phyloP scores from a whole-genome alignment of 2,329 filamentous ascomycete species.

The Bipolaris oryzae region DNA sequence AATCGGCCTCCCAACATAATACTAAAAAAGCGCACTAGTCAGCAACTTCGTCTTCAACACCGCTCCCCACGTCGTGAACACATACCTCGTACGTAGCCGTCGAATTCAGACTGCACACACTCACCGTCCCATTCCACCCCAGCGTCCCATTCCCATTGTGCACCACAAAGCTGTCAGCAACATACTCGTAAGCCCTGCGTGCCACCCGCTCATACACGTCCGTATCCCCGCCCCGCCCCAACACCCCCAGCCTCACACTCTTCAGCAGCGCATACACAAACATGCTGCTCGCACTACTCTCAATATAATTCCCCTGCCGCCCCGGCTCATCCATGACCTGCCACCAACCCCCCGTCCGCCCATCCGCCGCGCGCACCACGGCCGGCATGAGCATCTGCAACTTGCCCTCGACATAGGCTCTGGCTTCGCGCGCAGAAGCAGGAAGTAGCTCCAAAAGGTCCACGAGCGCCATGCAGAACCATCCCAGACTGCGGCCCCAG shows the following conservation, averaged over 20 bases:
- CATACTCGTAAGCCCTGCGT: conserved; percentile 47
- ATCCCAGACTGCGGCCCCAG: conserved; percentile 62
- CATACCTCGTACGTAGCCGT: conserved; percentile 34
- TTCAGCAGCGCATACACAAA: conserved; percentile 61
- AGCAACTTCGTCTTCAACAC: neutral
- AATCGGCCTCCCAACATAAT: conserved; percentile 52
- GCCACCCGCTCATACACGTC: conserved; percentile 28
- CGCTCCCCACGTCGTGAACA: neutral
- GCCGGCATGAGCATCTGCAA: conserved; percentile 31
- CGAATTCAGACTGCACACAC: conserved; percentile 34
- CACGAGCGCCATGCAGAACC: conserved; percentile 61
- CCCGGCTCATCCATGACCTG: conserved; percentile 60
- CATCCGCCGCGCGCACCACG: conserved; percentile 43
- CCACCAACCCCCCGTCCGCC: conserved; percentile 59
- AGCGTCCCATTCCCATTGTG: conserved; percentile 29
- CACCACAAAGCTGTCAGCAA: conserved; percentile 29
- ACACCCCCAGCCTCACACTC: conserved; percentile 51
- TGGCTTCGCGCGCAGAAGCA: neutral
- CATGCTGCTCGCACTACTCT: conserved; percentile 64
- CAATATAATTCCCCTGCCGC: conserved; percentile 62
- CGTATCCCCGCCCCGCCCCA: neutral
- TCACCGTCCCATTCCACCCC: conserved; percentile 41
- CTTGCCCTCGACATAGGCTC: neutral
- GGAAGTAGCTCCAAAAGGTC: conserved; percentile 55
- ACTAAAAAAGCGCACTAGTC: conserved; percentile 28